Evolutionary conservation across 2,329 filamentous ascomycete genomes (phyloP).

Genomic region (Pseudophaeomoniella oleicola): DNA sequence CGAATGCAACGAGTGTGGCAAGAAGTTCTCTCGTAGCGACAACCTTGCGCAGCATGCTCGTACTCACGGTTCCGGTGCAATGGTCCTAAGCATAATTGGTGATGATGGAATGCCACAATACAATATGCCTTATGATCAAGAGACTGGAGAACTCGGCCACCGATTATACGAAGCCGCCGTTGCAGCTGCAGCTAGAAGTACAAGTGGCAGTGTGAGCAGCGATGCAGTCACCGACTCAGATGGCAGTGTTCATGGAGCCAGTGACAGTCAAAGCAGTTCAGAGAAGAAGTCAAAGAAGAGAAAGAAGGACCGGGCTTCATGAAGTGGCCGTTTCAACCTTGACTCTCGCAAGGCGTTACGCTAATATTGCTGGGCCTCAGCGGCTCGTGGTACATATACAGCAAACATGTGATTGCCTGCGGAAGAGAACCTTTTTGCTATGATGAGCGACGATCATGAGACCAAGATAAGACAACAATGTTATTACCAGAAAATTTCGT

Average conservation of each 20-base stretch:
- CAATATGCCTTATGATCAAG: conserved; percentile 36
- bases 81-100: conserved; percentile 80
- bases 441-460: not conserved
- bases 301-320: not conserved
- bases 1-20: conserved; percentile 91
- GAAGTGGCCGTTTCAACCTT: too few species aligned
- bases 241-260: not conserved
- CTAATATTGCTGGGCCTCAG: too few species aligned
- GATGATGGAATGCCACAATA: conserved; percentile 41
- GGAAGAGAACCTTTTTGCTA: not conserved
- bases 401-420: not conserved
- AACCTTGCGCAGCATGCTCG: conserved; percentile 93
- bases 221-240: not conserved
- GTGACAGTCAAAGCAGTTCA: not conserved
- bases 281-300: not conserved
- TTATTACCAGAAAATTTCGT: not conserved
- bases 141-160: conserved; percentile 55
- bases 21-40: conserved; percentile 97
- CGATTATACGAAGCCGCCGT: conserved; percentile 71
- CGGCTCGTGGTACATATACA: not conserved
- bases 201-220: conserved; percentile 19
- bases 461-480: not conserved
- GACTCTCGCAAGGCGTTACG: too few species aligned
- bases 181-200: conserved; percentile 50
- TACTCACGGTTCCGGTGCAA: conserved; percentile 79